Base-by-base conservation (phyloP, 306 rosid species). In the Malus sieversii region DNA sequence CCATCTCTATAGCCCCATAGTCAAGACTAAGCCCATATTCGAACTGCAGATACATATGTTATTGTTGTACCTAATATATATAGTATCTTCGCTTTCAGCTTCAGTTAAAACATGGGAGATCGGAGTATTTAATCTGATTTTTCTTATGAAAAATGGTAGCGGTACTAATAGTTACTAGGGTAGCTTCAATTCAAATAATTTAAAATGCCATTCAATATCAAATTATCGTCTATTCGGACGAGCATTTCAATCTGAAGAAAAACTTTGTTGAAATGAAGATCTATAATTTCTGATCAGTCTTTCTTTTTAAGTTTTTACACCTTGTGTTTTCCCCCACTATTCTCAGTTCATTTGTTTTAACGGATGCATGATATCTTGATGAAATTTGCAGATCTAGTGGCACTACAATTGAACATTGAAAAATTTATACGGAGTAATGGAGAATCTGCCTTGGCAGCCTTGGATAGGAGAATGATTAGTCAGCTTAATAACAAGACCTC, bases 391-490 rank as follows among this genome's bases (percentile, higher is more conserved):
- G 97, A 92, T 64, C 84, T 90, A 74, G 42, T 75, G 71, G 72
- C 83, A 6, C 66, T 95, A 85, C 97, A 89, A 80, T 67, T 82
- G 70, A 85, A 87, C 74, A 88, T 95, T 83, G 97, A 95, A 82
- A 85, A 86, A 84, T 85, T 67, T 78, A 79, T 90, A 75, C 90
- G 95, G 62, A 74, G 84, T 70, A 87, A 87, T 77, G 98, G 98
- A 81, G 97, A 94, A 85, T 85, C 95, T 62, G 98, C 94, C 70
- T 70, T 89, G 71, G 90, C 94, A 81, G 82, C 86, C 85, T 84
- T 94, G 84, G 98, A 94, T 79, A 86, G 98, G 80, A 86, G 82
- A 82, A 94, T 94, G 96, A 88, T 75, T 25, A 89, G 97, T 80
- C 84, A 79, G 59, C 90, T 94, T 72, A 94, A 94, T 81, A 83